Evolutionary conservation across 2,329 filamentous ascomycete species (phyloP).

Genomic region (Diaporthe australafricana): DNA sequence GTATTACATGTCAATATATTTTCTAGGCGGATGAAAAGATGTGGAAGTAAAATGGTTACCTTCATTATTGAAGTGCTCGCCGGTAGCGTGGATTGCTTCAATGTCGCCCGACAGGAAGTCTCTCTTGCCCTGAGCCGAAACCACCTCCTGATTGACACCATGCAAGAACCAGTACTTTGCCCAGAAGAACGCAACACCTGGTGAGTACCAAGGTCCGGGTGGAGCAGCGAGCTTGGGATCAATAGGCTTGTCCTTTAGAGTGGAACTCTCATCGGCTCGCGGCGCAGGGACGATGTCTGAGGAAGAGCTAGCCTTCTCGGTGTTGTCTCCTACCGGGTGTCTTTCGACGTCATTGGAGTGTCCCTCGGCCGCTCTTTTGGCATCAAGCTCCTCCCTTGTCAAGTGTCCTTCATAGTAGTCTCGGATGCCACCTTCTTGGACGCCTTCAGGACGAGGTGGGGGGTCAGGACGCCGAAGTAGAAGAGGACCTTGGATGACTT

Average conservation of each 20-base stretch:
- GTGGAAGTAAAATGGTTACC: neutral
- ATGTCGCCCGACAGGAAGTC: constrained; percentile 63
- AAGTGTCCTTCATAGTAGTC: constrained; percentile 69
- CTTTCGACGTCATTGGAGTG: constrained; percentile 1
- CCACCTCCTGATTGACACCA: constrained; percentile 58
- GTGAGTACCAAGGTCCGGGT: constrained; percentile 51
- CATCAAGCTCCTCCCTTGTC: constrained; percentile 64
- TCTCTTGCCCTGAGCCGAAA: constrained; percentile 50
- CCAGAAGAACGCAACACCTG: constrained; percentile 56
- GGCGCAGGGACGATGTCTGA: constrained; percentile 1
- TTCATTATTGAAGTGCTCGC: constrained; percentile 71
- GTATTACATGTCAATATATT: neutral
- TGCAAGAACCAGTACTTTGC: constrained; percentile 59
- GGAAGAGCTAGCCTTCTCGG: neutral
- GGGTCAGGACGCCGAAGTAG: constrained; percentile 59
- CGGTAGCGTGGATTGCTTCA: constrained; percentile 66
- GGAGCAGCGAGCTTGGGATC: neutral
- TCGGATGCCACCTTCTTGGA: constrained; percentile 53
- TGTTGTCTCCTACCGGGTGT: neutral
- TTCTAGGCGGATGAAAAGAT: neutral
- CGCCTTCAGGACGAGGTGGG: constrained; percentile 56
- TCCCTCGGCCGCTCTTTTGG: constrained; percentile 45
- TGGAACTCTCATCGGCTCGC: neutral
- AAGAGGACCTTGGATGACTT: constrained; percentile 65
- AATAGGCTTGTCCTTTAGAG: neutral